phyloP scores from a whole-genome alignment of 2,329 filamentous ascomycete species.

The Botrytis sinoallii region DNA sequence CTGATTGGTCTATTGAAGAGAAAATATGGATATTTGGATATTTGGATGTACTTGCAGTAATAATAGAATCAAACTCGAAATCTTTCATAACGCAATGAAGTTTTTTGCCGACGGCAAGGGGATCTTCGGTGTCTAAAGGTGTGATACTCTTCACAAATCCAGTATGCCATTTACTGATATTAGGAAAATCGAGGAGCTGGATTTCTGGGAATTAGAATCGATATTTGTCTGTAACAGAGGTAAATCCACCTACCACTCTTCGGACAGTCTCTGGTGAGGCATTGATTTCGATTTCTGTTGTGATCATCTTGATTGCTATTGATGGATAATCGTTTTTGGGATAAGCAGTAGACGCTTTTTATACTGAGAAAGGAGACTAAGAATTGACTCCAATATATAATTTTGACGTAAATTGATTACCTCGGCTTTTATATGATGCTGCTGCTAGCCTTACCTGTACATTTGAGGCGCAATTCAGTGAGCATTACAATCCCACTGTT shows the following conservation, averaged over 20 bases:
- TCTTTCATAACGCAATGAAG: neutral
- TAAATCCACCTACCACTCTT: neutral
- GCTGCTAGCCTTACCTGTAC: neutral
- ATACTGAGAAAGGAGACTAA: neutral
- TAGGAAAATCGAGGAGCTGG: conserved; percentile 3
- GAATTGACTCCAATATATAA: no score
- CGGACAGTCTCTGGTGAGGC: neutral
- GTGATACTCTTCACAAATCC: conserved; percentile 1
- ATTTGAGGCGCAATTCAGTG: neutral
- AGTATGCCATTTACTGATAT: neutral
- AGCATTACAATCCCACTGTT: neutral
- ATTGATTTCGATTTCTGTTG: conserved; percentile 1
- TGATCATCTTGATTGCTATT: conserved; percentile 1
- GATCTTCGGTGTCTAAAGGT: neutral
- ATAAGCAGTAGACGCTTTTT: neutral
- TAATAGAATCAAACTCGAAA: neutral
- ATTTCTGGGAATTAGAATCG: neutral
- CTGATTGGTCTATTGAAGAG: neutral
- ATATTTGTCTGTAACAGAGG: neutral
- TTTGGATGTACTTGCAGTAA: neutral
- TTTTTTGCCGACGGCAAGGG: neutral
- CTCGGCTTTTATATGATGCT: neutral
- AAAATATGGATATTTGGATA: no score
- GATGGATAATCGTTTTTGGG: no score
- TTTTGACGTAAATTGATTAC: neutral